phyloP scores from a whole-genome alignment of 1,284 basidiomycete species.

The Stereum hirsutum region DNA sequence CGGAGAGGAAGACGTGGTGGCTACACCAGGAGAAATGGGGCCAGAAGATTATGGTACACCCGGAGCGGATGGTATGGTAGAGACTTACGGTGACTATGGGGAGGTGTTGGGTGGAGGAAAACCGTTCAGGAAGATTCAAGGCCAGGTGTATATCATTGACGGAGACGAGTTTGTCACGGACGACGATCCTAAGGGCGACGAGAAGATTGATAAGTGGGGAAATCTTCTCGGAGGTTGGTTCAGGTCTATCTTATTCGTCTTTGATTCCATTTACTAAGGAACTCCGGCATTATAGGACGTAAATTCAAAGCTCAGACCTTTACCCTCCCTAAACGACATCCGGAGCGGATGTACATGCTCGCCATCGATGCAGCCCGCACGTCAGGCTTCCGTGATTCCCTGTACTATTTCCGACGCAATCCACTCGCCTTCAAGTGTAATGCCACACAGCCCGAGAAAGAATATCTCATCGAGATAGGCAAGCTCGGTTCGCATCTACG shows the following conservation, averaged over 20 bases:
- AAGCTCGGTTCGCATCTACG: constrained; percentile 84
- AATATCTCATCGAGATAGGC: constrained; percentile 81
- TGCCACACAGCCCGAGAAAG: constrained; percentile 83
- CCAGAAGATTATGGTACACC: constrained; percentile 19
- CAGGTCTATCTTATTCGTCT: constrained; percentile 3
- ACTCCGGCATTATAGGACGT: constrained; percentile 44
- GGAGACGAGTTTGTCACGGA: constrained; percentile 85
- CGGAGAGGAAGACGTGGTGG: constrained; percentile 37
- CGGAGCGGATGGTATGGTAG: constrained; percentile 21
- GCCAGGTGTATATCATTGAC: constrained; percentile 70
- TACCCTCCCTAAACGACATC: constrained; percentile 71
- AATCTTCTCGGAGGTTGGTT: constrained; percentile 75
- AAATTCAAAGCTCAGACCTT: constrained; percentile 88
- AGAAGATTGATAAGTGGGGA: constrained; percentile 85
- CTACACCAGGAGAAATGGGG: constrained; percentile 31
- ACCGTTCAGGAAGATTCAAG: constrained; percentile 67
- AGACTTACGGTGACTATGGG: constrained; percentile 9
- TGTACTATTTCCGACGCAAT: constrained; percentile 94
- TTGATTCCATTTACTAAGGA: constrained; percentile 1
- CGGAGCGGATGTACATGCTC: constrained; percentile 85
- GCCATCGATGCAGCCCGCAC: constrained; percentile 95
- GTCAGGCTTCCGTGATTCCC: constrained; percentile 91
- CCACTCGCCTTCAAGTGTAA: constrained; percentile 85
- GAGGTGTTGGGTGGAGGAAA: constrained; percentile 44
- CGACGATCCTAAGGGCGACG: constrained; percentile 81